Evolutionary conservation across 352 stramenopile genomes (phyloP).

Genomic region (Phytophthora sp.): DNA sequence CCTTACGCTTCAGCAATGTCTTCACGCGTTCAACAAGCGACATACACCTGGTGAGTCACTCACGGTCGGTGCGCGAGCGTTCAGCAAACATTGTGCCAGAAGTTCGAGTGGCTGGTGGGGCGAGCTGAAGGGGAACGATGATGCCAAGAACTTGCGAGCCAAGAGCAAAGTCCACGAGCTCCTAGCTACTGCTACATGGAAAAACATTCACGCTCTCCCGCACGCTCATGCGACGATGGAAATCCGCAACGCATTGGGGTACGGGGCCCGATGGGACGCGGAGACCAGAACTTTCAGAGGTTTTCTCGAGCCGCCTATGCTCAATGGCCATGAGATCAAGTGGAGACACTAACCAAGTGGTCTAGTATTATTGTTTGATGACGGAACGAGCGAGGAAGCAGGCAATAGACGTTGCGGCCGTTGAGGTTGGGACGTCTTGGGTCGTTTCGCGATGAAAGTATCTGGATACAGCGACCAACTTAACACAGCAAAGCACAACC

Average conservation of each 20-base stretch:
- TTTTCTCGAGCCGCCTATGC: conserved; percentile 87
- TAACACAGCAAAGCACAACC: too few species aligned
- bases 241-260: conserved; percentile 69
- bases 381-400: conserved; percentile 20
- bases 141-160: conserved; percentile 66
- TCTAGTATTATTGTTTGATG: too few species aligned
- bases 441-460: conserved; percentile 32
- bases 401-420: conserved; percentile 20
- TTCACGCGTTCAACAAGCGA: conserved; percentile 53
- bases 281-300: conserved; percentile 61
- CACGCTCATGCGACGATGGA: conserved; percentile 75
- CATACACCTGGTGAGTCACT: conserved; percentile 52
- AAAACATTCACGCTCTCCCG: conserved; percentile 83
- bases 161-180: conserved; percentile 55
- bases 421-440: conserved; percentile 18
- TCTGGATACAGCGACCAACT: conserved; percentile 18
- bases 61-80: conserved; percentile 75
- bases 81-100: conserved; percentile 83
- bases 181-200: conserved; percentile 69
- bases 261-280: conserved; percentile 77
- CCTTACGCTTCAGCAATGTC: conserved; percentile 61
- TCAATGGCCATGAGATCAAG: conserved; percentile 70
- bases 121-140: conserved; percentile 67
- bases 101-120: conserved; percentile 73
- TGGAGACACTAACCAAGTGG: conserved; percentile 60